phyloP scores from a whole-genome alignment of 805 yeast species.

The Saturnispora besseyi region DNA sequence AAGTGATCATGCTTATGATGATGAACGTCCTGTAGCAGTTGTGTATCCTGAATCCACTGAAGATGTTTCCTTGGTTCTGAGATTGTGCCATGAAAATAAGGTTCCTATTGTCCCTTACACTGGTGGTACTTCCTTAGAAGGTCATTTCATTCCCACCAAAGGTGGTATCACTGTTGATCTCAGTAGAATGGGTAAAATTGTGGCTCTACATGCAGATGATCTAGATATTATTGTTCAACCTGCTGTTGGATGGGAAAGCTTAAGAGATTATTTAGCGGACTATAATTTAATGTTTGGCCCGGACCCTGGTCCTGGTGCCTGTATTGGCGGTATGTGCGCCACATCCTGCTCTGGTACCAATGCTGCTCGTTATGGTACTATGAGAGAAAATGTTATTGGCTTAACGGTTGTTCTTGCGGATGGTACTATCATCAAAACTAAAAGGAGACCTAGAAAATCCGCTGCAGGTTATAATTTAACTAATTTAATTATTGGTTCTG shows the following conservation, averaged over 20 bases:
- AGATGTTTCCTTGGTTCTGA: conserved; percentile 55
- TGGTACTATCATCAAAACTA: conserved; percentile 69
- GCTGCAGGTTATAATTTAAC: conserved; percentile 77
- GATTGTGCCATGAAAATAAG: conserved; percentile 47
- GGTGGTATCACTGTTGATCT: conserved; percentile 55
- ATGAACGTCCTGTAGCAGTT: conserved; percentile 34
- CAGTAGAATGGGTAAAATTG: conserved; percentile 49
- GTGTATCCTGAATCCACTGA: conserved; percentile 58
- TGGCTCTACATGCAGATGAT: conserved; percentile 52
- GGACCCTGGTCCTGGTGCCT: conserved; percentile 75
- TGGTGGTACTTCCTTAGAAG: conserved; percentile 76
- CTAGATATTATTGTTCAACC: conserved; percentile 69
- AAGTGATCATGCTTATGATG: conserved; percentile 27
- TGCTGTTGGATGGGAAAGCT: conserved; percentile 71
- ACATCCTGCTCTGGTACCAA: conserved; percentile 77
- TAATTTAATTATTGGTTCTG: conserved; percentile 70
- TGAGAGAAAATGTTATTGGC: conserved; percentile 62
- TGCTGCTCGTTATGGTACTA: conserved; percentile 72
- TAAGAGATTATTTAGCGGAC: conserved; percentile 43
- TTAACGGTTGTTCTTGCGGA: conserved; percentile 73
- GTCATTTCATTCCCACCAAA: conserved; percentile 66
- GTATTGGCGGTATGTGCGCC: conserved; percentile 70
- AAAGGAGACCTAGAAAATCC: conserved; percentile 65
- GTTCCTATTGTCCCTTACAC: conserved; percentile 70
- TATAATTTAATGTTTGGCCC: conserved; percentile 59